Conservation (phyloP, 768 basidiomycete genomes). For the Lactifluus piperatus region DNA sequence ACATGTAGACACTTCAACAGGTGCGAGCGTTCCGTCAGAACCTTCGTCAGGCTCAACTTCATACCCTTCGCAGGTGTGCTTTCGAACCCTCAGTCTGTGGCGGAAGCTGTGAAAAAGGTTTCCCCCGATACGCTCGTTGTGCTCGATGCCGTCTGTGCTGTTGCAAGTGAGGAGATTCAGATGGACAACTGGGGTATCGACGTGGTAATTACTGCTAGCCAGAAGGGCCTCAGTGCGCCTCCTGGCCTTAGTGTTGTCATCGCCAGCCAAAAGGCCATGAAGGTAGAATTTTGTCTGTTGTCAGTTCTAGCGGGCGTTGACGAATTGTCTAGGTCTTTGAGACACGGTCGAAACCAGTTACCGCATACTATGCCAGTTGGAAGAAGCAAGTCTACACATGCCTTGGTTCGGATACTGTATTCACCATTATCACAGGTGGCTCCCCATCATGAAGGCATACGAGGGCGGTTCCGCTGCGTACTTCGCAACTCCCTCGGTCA, state of each 20-base stretch:
- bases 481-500: constrained; percentile 94
- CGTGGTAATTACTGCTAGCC: constrained; percentile 75
- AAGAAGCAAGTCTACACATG: constrained; percentile 44
- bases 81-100: constrained; percentile 72
- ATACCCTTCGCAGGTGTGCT: constrained; percentile 52
- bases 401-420: not conserved
- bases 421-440: constrained; percentile 45
- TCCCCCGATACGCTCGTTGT: constrained; percentile 84
- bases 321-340: constrained; percentile 42
- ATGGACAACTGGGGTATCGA: constrained; percentile 94
- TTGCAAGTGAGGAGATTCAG: constrained; percentile 90
- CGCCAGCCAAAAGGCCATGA: constrained; percentile 72
- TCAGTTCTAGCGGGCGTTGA: not conserved
- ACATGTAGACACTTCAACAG: constrained; percentile 90
- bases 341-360: constrained; percentile 50
- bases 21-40: constrained; percentile 27
- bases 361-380: constrained; percentile 87
- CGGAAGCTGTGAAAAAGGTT: constrained; percentile 57
- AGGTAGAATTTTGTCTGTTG: constrained; percentile 30
- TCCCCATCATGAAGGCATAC: constrained; percentile 92
- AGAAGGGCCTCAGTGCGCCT: constrained; percentile 90
- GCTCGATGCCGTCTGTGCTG: constrained; percentile 92
- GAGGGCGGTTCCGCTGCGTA: constrained; percentile 75
- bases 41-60: not conserved
- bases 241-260: constrained; percentile 87